These are phyloP conservation scores for Pythium sp. DNA, from an alignment of 352 stramenopile species.

Conservation along the genomic window DNA sequence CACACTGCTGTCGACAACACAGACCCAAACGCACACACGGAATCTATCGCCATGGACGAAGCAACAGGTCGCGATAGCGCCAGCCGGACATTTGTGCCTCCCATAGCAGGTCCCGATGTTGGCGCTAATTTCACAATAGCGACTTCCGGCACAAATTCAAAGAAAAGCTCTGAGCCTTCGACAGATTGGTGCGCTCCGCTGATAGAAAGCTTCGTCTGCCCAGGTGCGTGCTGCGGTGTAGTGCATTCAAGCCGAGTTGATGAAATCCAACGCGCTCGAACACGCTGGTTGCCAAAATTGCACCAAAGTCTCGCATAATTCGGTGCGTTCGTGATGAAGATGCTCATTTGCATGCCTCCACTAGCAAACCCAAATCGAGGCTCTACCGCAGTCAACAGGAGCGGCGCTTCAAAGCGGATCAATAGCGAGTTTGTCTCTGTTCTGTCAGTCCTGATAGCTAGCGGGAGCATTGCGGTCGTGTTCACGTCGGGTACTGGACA, in stretches of 20 bases:
- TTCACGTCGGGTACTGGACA: conserved; percentile 22
- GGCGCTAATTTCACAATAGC: conserved; percentile 23
- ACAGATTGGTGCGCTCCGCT: conserved; percentile 13
- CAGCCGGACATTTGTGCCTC: conserved; percentile 28
- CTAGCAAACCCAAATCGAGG: conserved; percentile 30
- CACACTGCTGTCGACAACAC: conserved; percentile 10
- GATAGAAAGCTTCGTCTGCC: conserved; percentile 19
- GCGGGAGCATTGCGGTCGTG: conserved; percentile 12
- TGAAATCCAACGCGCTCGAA: conserved; percentile 20
- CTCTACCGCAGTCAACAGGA: conserved; percentile 15
- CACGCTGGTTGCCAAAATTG: conserved; percentile 24
- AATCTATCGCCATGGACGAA: not conserved
- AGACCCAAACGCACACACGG: conserved; percentile 32
- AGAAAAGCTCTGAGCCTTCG: conserved; percentile 17
- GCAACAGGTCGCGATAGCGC: conserved; percentile 23
- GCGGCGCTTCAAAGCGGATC: conserved; percentile 28
- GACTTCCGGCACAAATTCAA: conserved; percentile 32
- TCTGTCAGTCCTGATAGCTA: conserved; percentile 18
- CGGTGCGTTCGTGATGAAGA: conserved; percentile 20
- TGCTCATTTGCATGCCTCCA: conserved; percentile 23
- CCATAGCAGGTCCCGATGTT: conserved; percentile 18
- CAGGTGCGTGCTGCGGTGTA: conserved; percentile 24
- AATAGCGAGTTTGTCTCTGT: conserved; percentile 32
- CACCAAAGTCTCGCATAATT: conserved; percentile 19
- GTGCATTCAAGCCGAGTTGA: conserved; percentile 22